A percentile compares a stretch with the other conserved stretches of the same genome.
These are phyloP conservation scores for Teunomyces cretensis DNA, from an alignment of 805 yeast genomes.

Conservation along the genomic window DNA sequence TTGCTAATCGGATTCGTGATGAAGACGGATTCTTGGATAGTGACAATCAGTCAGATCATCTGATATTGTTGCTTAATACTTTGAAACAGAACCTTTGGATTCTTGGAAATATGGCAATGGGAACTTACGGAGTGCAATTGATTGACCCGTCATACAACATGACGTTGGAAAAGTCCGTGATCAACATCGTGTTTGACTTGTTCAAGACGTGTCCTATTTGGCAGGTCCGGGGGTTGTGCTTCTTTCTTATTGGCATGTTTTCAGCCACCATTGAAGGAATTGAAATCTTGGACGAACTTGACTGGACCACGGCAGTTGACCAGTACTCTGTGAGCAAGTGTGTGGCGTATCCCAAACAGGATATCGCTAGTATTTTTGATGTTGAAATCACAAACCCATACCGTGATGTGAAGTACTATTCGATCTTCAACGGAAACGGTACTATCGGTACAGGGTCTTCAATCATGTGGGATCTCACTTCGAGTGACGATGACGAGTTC, in stretches of 20 bases:
- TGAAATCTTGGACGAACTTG: slow-evolving; percentile 78
- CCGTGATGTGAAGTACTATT: slow-evolving; percentile 17
- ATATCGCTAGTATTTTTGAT: slow-evolving; percentile 15
- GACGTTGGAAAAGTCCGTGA: slow-evolving; percentile 23
- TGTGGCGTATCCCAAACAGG: slow-evolving; percentile 14
- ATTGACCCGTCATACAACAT: slow-evolving; percentile 31
- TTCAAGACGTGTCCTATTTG: slow-evolving; percentile 40
- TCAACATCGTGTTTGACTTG: slow-evolving; percentile 46
- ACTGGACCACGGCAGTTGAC: slow-evolving; percentile 50
- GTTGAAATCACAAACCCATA: slow-evolving; percentile 23
- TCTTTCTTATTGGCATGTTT: slow-evolving; percentile 72
- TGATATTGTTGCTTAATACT: slow-evolving; percentile 16
- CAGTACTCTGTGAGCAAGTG: slow-evolving; percentile 10
- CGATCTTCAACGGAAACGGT: slow-evolving; percentile 18
- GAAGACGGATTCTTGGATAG: slow-evolving; percentile 18
- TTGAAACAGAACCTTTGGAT: slow-evolving; percentile 85
- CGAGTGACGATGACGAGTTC: slow-evolving; percentile 9
- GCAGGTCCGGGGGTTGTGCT: slow-evolving; percentile 74
- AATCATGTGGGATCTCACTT: slow-evolving; percentile 1
- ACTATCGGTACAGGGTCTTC: slow-evolving; percentile 1
- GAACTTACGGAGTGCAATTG: slow-evolving; percentile 61
- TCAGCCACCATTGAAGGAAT: slow-evolving; percentile 74
- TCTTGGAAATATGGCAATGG: slow-evolving; percentile 76
- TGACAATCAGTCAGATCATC: slow-evolving; percentile 25
- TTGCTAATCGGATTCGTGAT: slow-evolving; percentile 13